phyloP scores from a whole-genome alignment of 2,329 filamentous ascomycete species.

The Fonsecaea monophora region DNA sequence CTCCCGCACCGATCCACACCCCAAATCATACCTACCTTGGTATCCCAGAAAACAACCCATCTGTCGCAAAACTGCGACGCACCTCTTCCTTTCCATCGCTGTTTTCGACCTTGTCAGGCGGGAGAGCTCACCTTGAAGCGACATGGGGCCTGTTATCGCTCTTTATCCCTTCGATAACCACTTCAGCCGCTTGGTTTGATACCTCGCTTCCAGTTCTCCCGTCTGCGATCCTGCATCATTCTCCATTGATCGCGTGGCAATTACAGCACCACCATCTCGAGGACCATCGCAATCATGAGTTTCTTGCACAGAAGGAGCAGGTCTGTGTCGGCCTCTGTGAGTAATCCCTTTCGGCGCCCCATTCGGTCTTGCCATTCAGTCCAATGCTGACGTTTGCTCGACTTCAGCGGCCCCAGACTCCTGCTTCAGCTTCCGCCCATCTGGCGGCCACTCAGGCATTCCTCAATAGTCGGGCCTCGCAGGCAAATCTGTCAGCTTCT shows the following conservation, averaged over 20 bases:
- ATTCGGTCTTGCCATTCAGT: slow-evolving; percentile 10
- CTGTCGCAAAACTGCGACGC: not conserved
- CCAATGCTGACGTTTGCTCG: slow-evolving; percentile 29
- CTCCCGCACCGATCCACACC: slow-evolving; percentile 10
- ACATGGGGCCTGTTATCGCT: slow-evolving; percentile 29
- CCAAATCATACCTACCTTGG: slow-evolving; percentile 7
- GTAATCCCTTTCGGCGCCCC: slow-evolving; percentile 25
- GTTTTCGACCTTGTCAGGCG: not conserved
- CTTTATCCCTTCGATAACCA: slow-evolving; percentile 25
- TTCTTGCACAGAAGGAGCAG: slow-evolving; percentile 46
- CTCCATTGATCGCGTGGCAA: slow-evolving; percentile 9
- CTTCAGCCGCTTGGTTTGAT: slow-evolving; percentile 1
- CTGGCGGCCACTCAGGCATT: slow-evolving; percentile 84
- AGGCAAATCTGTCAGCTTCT: slow-evolving; percentile 76
- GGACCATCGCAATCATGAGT: slow-evolving; percentile 31
- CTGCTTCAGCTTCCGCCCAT: slow-evolving; percentile 73
- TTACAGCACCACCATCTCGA: not conserved
- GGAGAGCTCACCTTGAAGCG: slow-evolving; percentile 10
- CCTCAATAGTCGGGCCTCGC: slow-evolving; percentile 69
- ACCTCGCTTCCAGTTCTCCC: slow-evolving; percentile 17
- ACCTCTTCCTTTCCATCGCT: slow-evolving; percentile 8
- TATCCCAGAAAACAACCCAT: slow-evolving; percentile 6
- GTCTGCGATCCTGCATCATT: not conserved
- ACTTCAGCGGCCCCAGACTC: slow-evolving; percentile 64
- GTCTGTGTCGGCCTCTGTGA: slow-evolving; percentile 43